Evolutionary conservation across 371 early-diverging fungal genomes (phyloP).

Genomic region (Coemansia sp.): DNA sequence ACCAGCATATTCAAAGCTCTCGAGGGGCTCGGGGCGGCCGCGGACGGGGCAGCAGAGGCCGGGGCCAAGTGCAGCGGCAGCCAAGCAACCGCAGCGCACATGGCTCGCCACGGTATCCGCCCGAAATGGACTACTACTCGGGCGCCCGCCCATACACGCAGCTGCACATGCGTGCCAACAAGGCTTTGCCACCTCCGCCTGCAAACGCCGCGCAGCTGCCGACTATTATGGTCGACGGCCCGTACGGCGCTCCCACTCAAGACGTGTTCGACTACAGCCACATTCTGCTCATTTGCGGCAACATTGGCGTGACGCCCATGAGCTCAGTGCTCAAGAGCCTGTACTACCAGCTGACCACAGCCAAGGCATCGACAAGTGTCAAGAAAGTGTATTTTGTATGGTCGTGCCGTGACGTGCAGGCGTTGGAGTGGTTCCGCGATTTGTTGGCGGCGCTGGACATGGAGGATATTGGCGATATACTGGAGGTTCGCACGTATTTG

Average conservation of each 20-base stretch:
- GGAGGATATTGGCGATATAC: constrained; percentile 59
- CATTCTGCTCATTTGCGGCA: constrained; percentile 69
- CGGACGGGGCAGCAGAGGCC: not conserved
- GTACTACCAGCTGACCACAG: constrained; percentile 31
- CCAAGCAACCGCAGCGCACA: constrained; percentile 7
- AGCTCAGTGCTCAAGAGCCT: constrained; percentile 60
- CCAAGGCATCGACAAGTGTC: constrained; percentile 2
- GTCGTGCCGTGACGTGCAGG: constrained; percentile 64
- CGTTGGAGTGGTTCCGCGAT: constrained; percentile 75
- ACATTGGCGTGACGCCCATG: constrained; percentile 77
- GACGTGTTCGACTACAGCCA: constrained; percentile 77
- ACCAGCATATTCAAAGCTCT: not conserved
- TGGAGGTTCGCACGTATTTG: constrained; percentile 70
- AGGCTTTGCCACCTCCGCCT: constrained; percentile 14
- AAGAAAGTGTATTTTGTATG: constrained; percentile 49
- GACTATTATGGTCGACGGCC: constrained; percentile 77
- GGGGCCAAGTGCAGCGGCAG: not conserved
- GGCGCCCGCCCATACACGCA: not conserved
- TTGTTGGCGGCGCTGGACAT: constrained; percentile 62
- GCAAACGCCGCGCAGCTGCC: constrained; percentile 46
- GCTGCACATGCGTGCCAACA: constrained; percentile 8
- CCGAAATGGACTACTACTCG: constrained; percentile 19
- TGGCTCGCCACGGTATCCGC: constrained; percentile 12
- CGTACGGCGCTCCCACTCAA: constrained; percentile 78
- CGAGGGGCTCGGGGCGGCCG: not conserved